These are phyloP conservation scores for Populus tremula DNA, from an alignment of 345 rosid species.

Conservation along the genomic window DNA sequence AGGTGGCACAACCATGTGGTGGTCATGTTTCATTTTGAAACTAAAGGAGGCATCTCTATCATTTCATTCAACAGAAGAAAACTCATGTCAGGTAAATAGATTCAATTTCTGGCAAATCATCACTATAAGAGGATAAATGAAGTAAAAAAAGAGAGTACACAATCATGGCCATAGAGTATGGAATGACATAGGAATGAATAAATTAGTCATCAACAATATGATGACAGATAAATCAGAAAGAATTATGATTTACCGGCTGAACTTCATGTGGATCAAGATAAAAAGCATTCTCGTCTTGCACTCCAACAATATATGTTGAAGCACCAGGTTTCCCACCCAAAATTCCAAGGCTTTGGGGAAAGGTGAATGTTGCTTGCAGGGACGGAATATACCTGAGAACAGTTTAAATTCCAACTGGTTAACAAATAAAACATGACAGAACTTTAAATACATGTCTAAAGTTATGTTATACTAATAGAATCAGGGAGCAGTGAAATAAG, in stretches of 20 bases:
- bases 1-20: neutral
- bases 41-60: neutral
- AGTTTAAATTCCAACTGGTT: conserved; percentile 13
- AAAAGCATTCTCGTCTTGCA: conserved; percentile 73
- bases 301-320: conserved; percentile 85
- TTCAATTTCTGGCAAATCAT: neutral
- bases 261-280: conserved; percentile 94
- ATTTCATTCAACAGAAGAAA: neutral
- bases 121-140: neutral
- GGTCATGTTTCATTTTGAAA: neutral
- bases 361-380: conserved; percentile 65
- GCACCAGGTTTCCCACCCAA: conserved; percentile 93
- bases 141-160: neutral
- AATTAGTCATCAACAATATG: neutral
- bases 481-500: neutral
- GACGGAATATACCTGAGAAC: conserved; percentile 74
- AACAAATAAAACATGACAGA: neutral
- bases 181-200: neutral
- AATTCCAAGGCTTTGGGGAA: conserved; percentile 90
- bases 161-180: neutral
- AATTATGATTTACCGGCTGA: conserved; percentile 52
- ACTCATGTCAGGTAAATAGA: neutral
- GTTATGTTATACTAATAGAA: neutral
- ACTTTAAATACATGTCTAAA: neutral
- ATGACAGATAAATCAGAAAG: neutral